These are phyloP conservation scores for Russula olivacea DNA, from an alignment of 768 basidiomycete genomes.

Conservation along the genomic window DNA sequence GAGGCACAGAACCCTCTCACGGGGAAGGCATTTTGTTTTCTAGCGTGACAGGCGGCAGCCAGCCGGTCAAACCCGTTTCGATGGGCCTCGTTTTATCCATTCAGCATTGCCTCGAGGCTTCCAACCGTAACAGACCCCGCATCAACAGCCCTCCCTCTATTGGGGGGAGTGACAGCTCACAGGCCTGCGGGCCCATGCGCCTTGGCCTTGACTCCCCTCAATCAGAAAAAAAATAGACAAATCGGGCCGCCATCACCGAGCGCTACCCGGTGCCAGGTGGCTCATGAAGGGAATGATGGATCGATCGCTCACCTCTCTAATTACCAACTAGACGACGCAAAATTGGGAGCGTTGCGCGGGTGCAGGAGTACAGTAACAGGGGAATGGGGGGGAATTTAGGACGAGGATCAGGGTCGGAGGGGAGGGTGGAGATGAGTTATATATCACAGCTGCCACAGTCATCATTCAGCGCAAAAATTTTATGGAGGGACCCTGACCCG, in stretches of 20 bases:
- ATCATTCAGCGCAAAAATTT: conserved; percentile 10
- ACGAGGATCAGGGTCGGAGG: conserved; percentile 20
- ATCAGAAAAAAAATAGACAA: conserved; percentile 11
- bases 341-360: background rate
- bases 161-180: background rate
- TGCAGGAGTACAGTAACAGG: background rate
- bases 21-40: conserved; percentile 12
- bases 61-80: conserved; percentile 13
- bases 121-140: background rate
- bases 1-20: conserved; percentile 15
- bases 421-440: conserved; percentile 10
- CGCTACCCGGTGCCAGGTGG: conserved; percentile 16
- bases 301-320: conserved; percentile 17
- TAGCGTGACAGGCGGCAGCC: conserved; percentile 17
- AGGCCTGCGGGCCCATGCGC: background rate
- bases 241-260: conserved; percentile 22
- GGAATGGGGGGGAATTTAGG: background rate
- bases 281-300: conserved; percentile 2
- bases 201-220: conserved; percentile 7
- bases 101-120: conserved; percentile 12
- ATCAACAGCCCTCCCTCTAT: background rate
- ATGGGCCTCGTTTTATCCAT: conserved; percentile 16
- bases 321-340: background rate
- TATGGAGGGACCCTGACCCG: background rate
- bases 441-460: conserved; percentile 9